These are phyloP conservation scores for Maudiozyma humilis DNA, from an alignment of 1,139 yeast species.

Conservation along the genomic window DNA sequence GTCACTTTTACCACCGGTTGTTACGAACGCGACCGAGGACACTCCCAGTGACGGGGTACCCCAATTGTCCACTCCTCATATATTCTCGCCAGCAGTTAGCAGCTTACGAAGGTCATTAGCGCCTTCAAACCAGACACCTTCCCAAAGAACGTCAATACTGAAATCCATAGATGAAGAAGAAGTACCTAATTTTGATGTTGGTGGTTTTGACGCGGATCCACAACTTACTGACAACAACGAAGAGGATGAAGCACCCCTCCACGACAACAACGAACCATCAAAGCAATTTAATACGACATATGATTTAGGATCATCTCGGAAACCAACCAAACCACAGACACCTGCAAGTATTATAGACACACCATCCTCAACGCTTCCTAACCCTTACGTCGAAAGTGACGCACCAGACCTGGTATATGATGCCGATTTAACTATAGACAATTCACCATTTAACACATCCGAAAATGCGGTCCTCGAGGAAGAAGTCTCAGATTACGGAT, in stretches of 20 bases:
- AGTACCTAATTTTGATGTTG: neutral
- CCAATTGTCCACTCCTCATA: constrained; percentile 11
- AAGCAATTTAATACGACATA: constrained; percentile 8
- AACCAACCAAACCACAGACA: neutral
- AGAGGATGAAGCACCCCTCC: neutral
- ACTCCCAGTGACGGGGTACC: neutral
- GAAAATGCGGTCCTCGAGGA: constrained; percentile 29
- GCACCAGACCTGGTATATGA: constrained; percentile 29
- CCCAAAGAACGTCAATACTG: neutral
- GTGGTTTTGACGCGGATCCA: neutral
- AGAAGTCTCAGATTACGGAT: constrained; percentile 12
- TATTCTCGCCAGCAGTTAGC: constrained; percentile 10
- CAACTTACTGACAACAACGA: neutral
- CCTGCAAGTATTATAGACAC: neutral
- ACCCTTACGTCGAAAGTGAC: constrained; percentile 14
- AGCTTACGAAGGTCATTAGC: constrained; percentile 1
- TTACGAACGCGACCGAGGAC: neutral
- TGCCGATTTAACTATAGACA: constrained; percentile 24
- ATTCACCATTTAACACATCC: constrained; percentile 25
- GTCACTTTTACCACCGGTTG: constrained; percentile 13
- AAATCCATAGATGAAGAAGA: constrained; percentile 6
- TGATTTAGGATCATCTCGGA: constrained; percentile 4
- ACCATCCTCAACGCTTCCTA: neutral
- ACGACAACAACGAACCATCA: neutral
- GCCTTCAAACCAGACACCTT: neutral